phyloP scores from a whole-genome alignment of 257 asterid genomes.

The Thymus mandschuricus region DNA sequence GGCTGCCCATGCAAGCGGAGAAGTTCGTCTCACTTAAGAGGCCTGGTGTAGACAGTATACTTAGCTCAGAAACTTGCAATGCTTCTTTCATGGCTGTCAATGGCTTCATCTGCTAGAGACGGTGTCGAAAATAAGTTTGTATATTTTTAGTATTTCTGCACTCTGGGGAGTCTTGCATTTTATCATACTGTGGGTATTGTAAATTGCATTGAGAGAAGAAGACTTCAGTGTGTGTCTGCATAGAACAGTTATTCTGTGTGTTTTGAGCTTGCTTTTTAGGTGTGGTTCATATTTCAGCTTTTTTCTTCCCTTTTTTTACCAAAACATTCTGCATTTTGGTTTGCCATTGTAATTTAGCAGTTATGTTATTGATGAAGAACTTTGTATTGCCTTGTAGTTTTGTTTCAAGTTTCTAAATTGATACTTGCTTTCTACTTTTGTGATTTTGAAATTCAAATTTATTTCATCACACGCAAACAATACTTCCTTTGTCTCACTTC shows the following conservation, averaged over 20 bases:
- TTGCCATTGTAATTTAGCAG: conserved; percentile 27
- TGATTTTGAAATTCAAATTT: too few species aligned
- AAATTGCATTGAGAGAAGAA: conserved; percentile 18
- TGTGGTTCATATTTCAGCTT: conserved; percentile 1
- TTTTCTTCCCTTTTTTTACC: neutral
- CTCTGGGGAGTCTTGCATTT: conserved; percentile 26
- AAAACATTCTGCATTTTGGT: conserved; percentile 28
- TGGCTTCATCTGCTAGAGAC: conserved; percentile 1
- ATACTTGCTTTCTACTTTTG: too few species aligned
- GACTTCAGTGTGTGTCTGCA: conserved; percentile 27
- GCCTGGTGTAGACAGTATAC: conserved; percentile 13
- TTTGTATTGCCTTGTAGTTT: neutral
- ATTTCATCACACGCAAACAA: too few species aligned
- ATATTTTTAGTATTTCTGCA: conserved; percentile 33
- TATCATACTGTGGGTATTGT: conserved; percentile 23
- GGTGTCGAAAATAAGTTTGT: conserved; percentile 34
- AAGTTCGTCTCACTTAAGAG: conserved; percentile 52
- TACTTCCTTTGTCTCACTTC: too few species aligned
- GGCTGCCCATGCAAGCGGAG: conserved; percentile 77
- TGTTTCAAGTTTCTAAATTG: neutral
- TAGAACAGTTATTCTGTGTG: conserved; percentile 32
- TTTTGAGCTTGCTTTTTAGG: conserved; percentile 21
- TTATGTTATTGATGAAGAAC: neutral
- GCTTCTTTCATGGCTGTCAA: conserved; percentile 23
- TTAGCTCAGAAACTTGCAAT: neutral